A percentile compares a stretch with the other conserved stretches of the same genome.
Evolutionary conservation across 768 basidiomycete species (phyloP).

Genomic region (Mycena kentingensis): DNA sequence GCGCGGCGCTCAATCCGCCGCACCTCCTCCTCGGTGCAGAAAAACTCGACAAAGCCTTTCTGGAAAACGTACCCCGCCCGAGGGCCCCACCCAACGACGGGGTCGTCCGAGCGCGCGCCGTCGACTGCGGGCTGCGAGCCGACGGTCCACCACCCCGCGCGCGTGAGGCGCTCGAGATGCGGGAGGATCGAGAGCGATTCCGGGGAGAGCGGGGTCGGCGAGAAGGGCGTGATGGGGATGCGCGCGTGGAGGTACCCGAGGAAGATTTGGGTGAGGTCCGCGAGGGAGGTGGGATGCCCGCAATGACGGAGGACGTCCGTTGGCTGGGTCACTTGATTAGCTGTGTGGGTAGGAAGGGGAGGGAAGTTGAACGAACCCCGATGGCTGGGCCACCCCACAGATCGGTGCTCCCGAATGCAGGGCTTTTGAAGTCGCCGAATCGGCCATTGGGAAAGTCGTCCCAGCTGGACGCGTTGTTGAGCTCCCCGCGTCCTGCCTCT

Average conservation of each 20-base stretch:
- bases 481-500: slow-evolving; percentile 70
- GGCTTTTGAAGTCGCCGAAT: slow-evolving; percentile 96
- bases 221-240: slow-evolving; percentile 85
- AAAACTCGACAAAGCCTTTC: slow-evolving; percentile 97
- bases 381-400: slow-evolving; percentile 74
- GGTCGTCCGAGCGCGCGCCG: slow-evolving; percentile 71
- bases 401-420: slow-evolving; percentile 84
- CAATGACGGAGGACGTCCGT: slow-evolving; percentile 67
- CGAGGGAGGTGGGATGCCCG: slow-evolving; percentile 65
- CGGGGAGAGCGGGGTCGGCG: slow-evolving; percentile 71
- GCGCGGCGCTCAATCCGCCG: slow-evolving; percentile 61
- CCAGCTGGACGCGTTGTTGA: slow-evolving; percentile 79
- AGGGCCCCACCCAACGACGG: slow-evolving; percentile 92
- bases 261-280: slow-evolving; percentile 81
- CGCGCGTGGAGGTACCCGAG: slow-evolving; percentile 75
- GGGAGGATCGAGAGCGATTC: slow-evolving; percentile 84
- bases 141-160: slow-evolving; percentile 91
- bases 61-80: slow-evolving; percentile 93
- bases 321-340: slow-evolving; percentile 47
- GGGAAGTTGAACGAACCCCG: slow-evolving; percentile 42
- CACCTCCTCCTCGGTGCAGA: slow-evolving; percentile 65
- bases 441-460: slow-evolving; percentile 99
- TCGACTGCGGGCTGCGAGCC: slow-evolving; percentile 95
- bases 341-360: background rate
- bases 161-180: slow-evolving; percentile 75